phyloP scores from a whole-genome alignment of 306 rosid genomes.

The Gastrolobium villosum region DNA sequence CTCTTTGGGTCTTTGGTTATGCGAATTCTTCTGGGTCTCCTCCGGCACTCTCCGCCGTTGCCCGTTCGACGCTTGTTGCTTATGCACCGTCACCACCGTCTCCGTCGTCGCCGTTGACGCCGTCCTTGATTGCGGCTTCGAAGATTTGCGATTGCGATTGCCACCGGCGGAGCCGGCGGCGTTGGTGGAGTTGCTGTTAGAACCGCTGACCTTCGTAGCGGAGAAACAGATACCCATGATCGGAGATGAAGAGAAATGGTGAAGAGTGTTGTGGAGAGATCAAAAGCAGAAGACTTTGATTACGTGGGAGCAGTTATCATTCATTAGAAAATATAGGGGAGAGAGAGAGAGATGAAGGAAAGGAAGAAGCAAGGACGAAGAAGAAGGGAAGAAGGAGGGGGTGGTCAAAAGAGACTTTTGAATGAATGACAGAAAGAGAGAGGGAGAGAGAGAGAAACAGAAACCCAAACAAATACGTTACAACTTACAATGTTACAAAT shows the following conservation, averaged over 20 bases:
- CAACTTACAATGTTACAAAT: too few species aligned
- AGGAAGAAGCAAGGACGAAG: constrained; percentile 72
- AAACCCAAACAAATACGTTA: background rate
- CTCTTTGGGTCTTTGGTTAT: constrained; percentile 50
- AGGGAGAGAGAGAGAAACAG: background rate
- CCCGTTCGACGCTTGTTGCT: constrained; percentile 40
- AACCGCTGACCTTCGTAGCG: constrained; percentile 64
- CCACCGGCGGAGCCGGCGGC: background rate
- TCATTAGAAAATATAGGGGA: background rate
- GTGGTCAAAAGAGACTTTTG: constrained; percentile 80
- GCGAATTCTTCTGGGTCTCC: constrained; percentile 51
- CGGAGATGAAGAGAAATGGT: background rate
- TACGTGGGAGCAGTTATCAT: constrained; percentile 32
- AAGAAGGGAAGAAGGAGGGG: constrained; percentile 74
- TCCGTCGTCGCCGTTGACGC: constrained; percentile 14
- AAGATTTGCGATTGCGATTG: constrained; percentile 47
- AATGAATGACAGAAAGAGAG: background rate
- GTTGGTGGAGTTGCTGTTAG: constrained; percentile 58
- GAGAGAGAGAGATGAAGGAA: constrained; percentile 48
- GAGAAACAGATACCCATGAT: constrained; percentile 77
- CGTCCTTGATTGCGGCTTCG: constrained; percentile 33
- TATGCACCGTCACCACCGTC: constrained; percentile 1
- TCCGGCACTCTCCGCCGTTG: constrained; percentile 51
- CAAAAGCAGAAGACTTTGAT: constrained; percentile 37
- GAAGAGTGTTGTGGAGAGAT: constrained; percentile 51